Evolutionary conservation across 2,329 filamentous ascomycete genomes (phyloP).

Genomic region (Microascus cirrosus): DNA sequence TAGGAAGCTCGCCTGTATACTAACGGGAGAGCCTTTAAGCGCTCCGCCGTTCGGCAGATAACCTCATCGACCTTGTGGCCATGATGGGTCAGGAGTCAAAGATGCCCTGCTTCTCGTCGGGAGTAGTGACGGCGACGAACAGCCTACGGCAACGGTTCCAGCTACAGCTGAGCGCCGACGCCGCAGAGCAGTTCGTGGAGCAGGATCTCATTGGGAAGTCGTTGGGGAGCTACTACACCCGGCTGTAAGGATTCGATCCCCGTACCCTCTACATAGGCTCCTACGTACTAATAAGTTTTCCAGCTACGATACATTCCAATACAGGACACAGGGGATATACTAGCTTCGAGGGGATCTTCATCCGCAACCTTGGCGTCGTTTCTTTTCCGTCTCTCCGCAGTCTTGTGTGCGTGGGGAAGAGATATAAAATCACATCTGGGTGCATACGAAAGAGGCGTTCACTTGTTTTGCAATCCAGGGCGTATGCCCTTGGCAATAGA

Average conservation of each 20-base stretch:
- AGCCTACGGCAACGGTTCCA: constrained; percentile 66
- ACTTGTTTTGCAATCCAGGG: not conserved
- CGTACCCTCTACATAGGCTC: not conserved
- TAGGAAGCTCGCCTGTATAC: not conserved
- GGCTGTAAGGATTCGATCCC: constrained; percentile 46
- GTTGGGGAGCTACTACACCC: constrained; percentile 76
- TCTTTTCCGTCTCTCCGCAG: not conserved
- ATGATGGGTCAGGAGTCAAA: constrained; percentile 77
- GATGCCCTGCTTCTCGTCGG: constrained; percentile 74
- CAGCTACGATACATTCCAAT: constrained; percentile 79
- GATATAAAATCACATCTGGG: not conserved
- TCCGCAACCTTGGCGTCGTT: not conserved
- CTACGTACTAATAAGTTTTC: constrained; percentile 7
- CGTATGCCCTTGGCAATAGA: not conserved
- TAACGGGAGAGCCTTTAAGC: constrained; percentile 32
- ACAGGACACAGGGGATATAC: constrained; percentile 80
- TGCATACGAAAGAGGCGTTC: not conserved
- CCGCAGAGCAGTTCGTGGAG: constrained; percentile 73
- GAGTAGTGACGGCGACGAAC: constrained; percentile 58
- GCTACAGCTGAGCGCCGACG: constrained; percentile 70
- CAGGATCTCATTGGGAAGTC: constrained; percentile 70
- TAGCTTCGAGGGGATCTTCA: constrained; percentile 23
- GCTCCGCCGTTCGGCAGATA: constrained; percentile 65
- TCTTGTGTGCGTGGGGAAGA: not conserved
- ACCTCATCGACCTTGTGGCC: constrained; percentile 70